Conservation (phyloP, 2,329 filamentous ascomycete species). For the Scedosporium aurantiacum region DNA sequence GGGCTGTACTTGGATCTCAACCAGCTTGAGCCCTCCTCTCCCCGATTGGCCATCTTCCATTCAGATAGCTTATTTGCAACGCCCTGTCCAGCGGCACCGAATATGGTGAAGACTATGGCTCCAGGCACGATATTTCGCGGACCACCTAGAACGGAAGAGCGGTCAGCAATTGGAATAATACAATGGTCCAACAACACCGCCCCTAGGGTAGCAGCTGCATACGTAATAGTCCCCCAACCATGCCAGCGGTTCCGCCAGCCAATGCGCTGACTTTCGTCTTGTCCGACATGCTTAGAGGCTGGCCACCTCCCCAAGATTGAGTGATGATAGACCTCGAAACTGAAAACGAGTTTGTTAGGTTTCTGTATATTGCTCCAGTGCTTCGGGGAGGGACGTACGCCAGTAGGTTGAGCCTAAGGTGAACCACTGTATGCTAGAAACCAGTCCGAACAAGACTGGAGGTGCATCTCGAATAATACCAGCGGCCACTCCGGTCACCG, state of each 20-base stretch:
- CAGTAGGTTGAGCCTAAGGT: constrained; percentile 66
- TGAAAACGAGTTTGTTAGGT: constrained; percentile 17
- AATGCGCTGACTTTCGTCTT: constrained; percentile 56
- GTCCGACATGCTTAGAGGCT: constrained; percentile 44
- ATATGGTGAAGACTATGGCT: constrained; percentile 33
- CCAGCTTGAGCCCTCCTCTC: constrained; percentile 16
- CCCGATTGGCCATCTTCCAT: constrained; percentile 25
- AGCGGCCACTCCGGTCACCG: constrained; percentile 54
- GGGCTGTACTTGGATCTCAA: constrained; percentile 59
- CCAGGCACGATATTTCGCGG: constrained; percentile 42
- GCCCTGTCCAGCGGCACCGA: constrained; percentile 29
- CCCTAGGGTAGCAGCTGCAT: constrained; percentile 17
- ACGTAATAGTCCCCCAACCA: constrained; percentile 47
- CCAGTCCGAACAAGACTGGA: constrained; percentile 59
- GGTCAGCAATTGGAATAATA: constrained; percentile 2
- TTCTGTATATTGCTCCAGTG: constrained; percentile 7
- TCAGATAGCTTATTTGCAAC: constrained; percentile 20
- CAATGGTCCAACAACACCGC: neutral
- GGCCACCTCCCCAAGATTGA: constrained; percentile 36
- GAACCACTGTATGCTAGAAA: constrained; percentile 72
- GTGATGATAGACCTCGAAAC: constrained; percentile 37
- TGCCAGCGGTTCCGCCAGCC: constrained; percentile 58
- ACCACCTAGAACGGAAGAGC: constrained; percentile 27
- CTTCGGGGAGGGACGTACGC: constrained; percentile 35
- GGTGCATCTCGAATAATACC: constrained; percentile 60